These are phyloP conservation scores for Solanum chacoense DNA, from an alignment of 305 asterid genomes.

Conservation along the genomic window DNA sequence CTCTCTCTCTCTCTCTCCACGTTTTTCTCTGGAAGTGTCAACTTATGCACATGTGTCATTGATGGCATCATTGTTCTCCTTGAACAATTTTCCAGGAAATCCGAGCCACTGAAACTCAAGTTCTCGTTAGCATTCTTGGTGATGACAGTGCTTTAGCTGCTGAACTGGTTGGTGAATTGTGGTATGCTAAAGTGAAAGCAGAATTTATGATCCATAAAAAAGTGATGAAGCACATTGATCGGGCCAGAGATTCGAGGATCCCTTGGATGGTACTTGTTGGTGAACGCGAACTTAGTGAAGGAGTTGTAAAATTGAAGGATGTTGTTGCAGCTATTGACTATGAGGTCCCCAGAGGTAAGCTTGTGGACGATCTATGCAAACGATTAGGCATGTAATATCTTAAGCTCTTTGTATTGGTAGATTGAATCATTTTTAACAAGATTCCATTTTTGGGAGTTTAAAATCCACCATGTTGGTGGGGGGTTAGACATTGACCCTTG, in stretches of 20 bases:
- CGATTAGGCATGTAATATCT: conserved; percentile 13
- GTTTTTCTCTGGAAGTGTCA: background rate
- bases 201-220: conserved; percentile 54
- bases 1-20: background rate
- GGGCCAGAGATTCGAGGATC: conserved; percentile 49
- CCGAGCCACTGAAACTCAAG: conserved; percentile 77
- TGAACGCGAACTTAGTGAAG: conserved; percentile 50
- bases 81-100: conserved; percentile 29
- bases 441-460: background rate
- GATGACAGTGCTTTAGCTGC: conserved; percentile 67
- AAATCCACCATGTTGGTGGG: background rate
- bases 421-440: background rate
- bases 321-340: conserved; percentile 26
- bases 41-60: background rate
- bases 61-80: background rate
- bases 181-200: conserved; percentile 70
- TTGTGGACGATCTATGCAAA: conserved; percentile 44
- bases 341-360: conserved; percentile 35
- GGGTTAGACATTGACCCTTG: background rate
- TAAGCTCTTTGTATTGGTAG: conserved; percentile 4
- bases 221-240: conserved; percentile 52
- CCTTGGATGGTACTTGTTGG: conserved; percentile 85
- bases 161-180: conserved; percentile 54
- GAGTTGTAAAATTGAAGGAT: conserved; percentile 54
- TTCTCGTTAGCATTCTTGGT: conserved; percentile 71